Evolutionary conservation across 768 basidiomycete genomes (phyloP).

Genomic region (Russula lepida): DNA sequence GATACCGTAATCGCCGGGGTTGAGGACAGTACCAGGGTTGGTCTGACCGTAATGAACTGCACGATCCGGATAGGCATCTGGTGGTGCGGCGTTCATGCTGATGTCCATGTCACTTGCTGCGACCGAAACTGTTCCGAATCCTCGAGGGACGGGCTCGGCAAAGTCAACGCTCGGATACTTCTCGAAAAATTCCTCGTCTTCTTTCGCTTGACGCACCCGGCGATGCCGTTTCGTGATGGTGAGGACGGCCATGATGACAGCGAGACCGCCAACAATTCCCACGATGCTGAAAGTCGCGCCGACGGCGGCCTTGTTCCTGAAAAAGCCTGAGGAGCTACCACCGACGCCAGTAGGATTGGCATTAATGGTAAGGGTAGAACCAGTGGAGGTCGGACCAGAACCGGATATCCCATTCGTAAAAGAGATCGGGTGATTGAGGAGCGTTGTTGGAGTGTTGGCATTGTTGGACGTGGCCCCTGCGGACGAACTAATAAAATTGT

Average conservation of each 20-base stretch:
- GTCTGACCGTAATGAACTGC: slow-evolving; percentile 11
- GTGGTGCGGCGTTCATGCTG: not conserved
- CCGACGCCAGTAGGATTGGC: not conserved
- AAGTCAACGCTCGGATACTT: slow-evolving; percentile 1
- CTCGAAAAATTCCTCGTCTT: slow-evolving; percentile 11
- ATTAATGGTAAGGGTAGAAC: not conserved
- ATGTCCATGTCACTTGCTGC: slow-evolving; percentile 1
- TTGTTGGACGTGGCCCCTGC: not conserved
- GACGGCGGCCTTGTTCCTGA: slow-evolving; percentile 14
- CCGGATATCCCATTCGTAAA: not conserved
- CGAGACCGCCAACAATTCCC: slow-evolving; percentile 19
- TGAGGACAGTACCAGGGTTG: not conserved
- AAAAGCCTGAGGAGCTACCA: slow-evolving; percentile 1
- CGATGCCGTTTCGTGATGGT: not conserved
- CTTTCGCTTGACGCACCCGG: not conserved
- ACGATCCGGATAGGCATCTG: slow-evolving; percentile 19
- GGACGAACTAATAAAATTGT: not conserved
- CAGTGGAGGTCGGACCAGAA: not conserved
- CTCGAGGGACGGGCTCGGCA: not conserved
- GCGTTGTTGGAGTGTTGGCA: not conserved
- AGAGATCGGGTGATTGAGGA: not conserved
- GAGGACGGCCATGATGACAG: not conserved
- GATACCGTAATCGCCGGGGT: slow-evolving; percentile 13
- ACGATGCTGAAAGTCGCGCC: slow-evolving; percentile 24
- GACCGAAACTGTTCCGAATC: slow-evolving; percentile 6